Conservation (phyloP, 106 monocot species). For the Dendrobium catenatum region DNA sequence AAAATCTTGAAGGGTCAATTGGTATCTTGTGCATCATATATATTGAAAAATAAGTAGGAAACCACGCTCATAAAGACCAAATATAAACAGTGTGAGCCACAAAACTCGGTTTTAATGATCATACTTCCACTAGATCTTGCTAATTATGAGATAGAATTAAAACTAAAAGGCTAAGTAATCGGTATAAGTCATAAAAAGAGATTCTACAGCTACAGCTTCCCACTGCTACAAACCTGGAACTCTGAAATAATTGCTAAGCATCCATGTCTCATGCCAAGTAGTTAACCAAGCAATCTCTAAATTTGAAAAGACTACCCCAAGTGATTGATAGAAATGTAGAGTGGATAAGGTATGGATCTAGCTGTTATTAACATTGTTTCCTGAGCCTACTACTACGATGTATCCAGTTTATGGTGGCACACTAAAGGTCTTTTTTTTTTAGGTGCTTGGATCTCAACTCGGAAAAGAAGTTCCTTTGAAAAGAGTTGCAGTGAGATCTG, state of each 20-base stretch:
- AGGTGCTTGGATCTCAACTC: neutral
- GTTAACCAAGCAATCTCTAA: neutral
- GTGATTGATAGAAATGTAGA: neutral
- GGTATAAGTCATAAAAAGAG: neutral
- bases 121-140: neutral
- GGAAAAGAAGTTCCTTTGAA: neutral
- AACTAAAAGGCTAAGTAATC: neutral
- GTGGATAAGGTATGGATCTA: neutral
- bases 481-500: neutral
- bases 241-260: neutral
- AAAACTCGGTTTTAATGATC: neutral
- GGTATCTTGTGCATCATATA: neutral
- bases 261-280: neutral
- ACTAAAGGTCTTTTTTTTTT: neutral
- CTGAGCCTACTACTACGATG: neutral
- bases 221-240: neutral
- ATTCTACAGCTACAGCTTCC: neutral
- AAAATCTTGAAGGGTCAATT: neutral
- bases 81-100: neutral
- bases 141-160: neutral
- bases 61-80: neutral
- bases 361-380: neutral
- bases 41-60: neutral
- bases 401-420: neutral
- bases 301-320: neutral